phyloP scores from a whole-genome alignment of 352 stramenopile genomes.

The Pythium aristosporum region DNA sequence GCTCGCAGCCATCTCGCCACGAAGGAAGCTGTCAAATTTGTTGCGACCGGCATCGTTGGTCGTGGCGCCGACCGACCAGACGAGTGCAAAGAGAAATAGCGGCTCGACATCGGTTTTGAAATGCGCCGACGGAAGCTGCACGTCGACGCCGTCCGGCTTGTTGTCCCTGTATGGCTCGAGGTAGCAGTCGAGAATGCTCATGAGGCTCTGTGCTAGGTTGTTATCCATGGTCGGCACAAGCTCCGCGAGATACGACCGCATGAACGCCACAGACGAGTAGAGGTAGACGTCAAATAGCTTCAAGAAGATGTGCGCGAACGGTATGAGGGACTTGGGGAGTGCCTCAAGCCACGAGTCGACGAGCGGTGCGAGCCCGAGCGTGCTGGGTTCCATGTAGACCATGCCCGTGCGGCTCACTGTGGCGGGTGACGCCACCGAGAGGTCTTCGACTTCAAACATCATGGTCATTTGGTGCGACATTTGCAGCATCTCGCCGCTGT shows the following conservation, averaged over 20 bases:
- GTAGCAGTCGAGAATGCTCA: conserved; percentile 93
- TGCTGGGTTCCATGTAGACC: conserved; percentile 96
- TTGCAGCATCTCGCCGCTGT: conserved; percentile 93
- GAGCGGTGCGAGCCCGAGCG: conserved; percentile 84
- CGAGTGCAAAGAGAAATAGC: conserved; percentile 91
- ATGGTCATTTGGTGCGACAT: conserved; percentile 97
- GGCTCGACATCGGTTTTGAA: conserved; percentile 83
- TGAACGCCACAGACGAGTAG: conserved; percentile 81
- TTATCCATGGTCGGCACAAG: conserved; percentile 93
- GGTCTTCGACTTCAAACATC: conserved; percentile 97
- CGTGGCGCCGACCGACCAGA: conserved; percentile 92
- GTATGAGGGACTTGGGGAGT: conserved; percentile 42
- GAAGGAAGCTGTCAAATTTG: conserved; percentile 90
- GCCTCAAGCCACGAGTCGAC: conserved; percentile 90
- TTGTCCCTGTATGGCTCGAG: conserved; percentile 70
- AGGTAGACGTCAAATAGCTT: conserved; percentile 91
- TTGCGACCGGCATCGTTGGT: conserved; percentile 84
- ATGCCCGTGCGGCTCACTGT: conserved; percentile 95
- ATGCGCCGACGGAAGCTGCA: conserved; percentile 45
- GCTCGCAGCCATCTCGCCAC: conserved; percentile 77
- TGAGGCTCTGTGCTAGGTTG: conserved; percentile 89
- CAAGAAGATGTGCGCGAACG: conserved; percentile 49
- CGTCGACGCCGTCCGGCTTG: conserved; percentile 45
- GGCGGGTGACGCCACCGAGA: conserved; percentile 91
- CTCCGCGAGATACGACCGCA: conserved; percentile 87